Percentiles rank a stretch among this genome's conserved stretches.
These are phyloP conservation scores for Pyrenochaeta sp. DNA, from an alignment of 2,329 filamentous ascomycete species.

Conservation along the genomic window DNA sequence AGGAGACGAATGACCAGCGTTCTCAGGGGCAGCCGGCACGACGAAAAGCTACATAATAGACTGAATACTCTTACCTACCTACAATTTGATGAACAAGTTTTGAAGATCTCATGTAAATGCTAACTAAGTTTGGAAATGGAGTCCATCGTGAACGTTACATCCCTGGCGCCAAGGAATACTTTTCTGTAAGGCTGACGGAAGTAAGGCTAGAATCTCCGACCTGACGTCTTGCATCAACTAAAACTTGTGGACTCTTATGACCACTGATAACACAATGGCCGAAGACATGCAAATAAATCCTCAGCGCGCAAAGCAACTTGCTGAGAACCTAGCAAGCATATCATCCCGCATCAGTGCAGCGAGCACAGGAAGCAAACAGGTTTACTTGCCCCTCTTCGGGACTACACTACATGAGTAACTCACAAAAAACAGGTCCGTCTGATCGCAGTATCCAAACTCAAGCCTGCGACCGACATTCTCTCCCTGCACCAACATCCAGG, in stretches of 20 bases:
- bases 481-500: constrained; percentile 71
- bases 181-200: constrained; percentile 22
- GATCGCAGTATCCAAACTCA: constrained; percentile 95
- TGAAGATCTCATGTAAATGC: neutral
- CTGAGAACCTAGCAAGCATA: constrained; percentile 54
- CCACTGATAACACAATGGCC: constrained; percentile 36
- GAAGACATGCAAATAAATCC: constrained; percentile 51
- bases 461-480: constrained; percentile 89
- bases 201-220: constrained; percentile 15
- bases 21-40: neutral
- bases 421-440: constrained; percentile 71
- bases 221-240: constrained; percentile 23
- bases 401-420: constrained; percentile 4
- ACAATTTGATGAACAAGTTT: no score
- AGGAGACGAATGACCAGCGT: neutral
- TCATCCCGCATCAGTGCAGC: constrained; percentile 51
- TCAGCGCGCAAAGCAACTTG: constrained; percentile 54
- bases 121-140: neutral
- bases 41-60: neutral
- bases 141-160: no score
- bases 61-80: no score
- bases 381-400: neutral
- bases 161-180: neutral
- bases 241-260: constrained; percentile 17
- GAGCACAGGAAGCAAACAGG: constrained; percentile 42